Base-by-base conservation (phyloP, 176 grass and related monocot genomes). In the Panicum miliaceum region DNA sequence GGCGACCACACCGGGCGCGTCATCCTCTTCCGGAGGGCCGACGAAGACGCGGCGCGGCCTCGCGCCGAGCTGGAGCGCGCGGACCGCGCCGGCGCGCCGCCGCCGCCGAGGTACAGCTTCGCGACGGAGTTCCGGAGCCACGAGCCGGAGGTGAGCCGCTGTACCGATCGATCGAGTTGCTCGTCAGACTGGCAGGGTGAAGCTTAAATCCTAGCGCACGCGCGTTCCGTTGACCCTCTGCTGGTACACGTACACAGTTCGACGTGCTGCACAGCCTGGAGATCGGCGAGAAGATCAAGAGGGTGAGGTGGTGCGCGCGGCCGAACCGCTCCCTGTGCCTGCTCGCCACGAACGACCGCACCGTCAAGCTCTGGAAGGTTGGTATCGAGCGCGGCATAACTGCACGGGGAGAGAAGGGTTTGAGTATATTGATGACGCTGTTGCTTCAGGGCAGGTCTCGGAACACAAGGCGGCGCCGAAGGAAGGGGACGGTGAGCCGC, bases 341-440 rank as follows among this genome's bases (percentile, higher is more conserved):
- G 84, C 90, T 92, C 59, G 67, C 87, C 37, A 71, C 87, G 8
- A 92, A 92, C 47, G 87, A 92, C 76, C 81, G 82, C n/a, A 89
- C 90, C 11, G 45, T 89, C 58, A 89, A 92, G 64, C 82, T 89
- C 63, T 92, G 90, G 90, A 92, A 92, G 90, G 90, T n/a, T n/a
- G n/a, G n/a, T 92, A 84, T 10, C 13, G 27, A 64, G 3, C 62
- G 29, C 62, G 62, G 62, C 26, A 63, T 61, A 1, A 59, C 29
- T 18, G 43, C 43, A 54, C 19, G 22, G 1, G 4, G 52, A 8
- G 19, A 54, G 52, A 54, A 54, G 15, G 19, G 22, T 54, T 57
- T 1, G 26, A 51, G n/a, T 45, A 13, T 43, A 65, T 73, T 32
- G 76, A 76, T n/a, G 68, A 43, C 65, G 23, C 18, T 75, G 50